Base-by-base conservation (phyloP, 345 rosid species). In the Populus deltoides region DNA sequence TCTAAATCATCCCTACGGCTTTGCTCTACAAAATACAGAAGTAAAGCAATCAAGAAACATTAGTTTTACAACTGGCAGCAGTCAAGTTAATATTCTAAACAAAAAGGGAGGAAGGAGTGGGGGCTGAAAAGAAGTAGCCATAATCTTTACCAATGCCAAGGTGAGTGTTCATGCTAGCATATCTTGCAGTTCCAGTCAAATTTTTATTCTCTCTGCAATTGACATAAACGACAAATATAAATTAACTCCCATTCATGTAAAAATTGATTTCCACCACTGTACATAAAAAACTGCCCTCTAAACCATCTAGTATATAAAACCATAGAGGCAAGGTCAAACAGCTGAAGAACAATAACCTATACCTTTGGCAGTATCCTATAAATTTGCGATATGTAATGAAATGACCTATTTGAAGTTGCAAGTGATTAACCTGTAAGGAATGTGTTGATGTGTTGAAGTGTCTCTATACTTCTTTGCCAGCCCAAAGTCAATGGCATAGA, bases 1-100 rank as follows among this genome's bases (percentile, higher is more conserved):
- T 94, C 97, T 75, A 94, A 82, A 89, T 94, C 98, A 86, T 94
- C 98, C 88, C 98, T 87, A 79, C 98, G 92, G 83, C 98, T 94
- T 92, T 94, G 98, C 83, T 94, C 98, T 94, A 35, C 63, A 35
- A 57, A 55, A 31, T 7, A 75, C 3, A 66, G 17, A 49, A 38
- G 36, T 2, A 81, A 53, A 6, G 55, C 15, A 74, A 76, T 67
- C 67, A 80, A 18, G 53, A 70, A 62, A 66, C 25, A 63, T 27
- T 27, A 66, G 17, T 74, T 18, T 15, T 3, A 67, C 6, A 77
- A 12, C 11, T 8, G 29, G 15, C 38, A 66, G 29, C 5, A 8
- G 38, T 36, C 53, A 39, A 31, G 43, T 43, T 18, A 53, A 39
- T 16, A 35, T 31, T n/a, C 9, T 33, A 47, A 70, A 69, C 25